Base-by-base conservation (phyloP, 2,329 filamentous ascomycete species). In the Aureobasidium sp. region DNA sequence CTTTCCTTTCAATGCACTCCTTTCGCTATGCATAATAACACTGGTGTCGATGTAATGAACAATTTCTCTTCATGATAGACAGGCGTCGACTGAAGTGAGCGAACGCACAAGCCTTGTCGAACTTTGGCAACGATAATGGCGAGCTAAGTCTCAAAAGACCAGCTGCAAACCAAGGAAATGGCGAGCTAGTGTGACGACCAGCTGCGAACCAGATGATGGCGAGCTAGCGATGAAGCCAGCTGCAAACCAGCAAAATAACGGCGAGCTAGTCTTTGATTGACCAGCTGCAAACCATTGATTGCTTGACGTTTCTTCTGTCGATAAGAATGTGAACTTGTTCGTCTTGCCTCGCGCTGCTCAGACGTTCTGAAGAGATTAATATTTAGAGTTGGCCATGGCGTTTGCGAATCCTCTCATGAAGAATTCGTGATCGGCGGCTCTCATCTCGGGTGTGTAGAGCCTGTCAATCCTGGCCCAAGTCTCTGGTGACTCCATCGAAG, bases 21-120 rank as follows among this genome's bases (percentile, higher is more conserved):
- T n/a, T 51, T 51, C 47, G 47, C 47, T 51, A 51, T 51, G 47
- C 47, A 51, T 51, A 36, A 48, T 49, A 51, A 51, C 47, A 51
- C 31, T 34, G 31, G 14, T 48, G 7, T 53, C 8, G 34, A 15
- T 52, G n/a, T 37, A n/a, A 31, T 48, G 25, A 22, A 31, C 34
- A n/a, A 36, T 9, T 29, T 42, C 8, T 55, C 41, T 44, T 15
- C 11, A 9, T 51, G 12, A 36, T 3, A 39, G 20, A 53, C 15
- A 36, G 5, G 37, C 22, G 22, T 22, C 15, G 37, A 25, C 17
- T 42, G 15, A 41, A 7, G 41, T 8, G 37, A 55, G 31, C 14
- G 29, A 53, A 29, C 27, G 15, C 14, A 31, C 25, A 55, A 42
- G 36, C 45, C 36, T 12, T 20, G 37, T 55, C 37, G n/a, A 51